Conservation (phyloP, 2,329 filamentous ascomycete genomes). For the Colletotrichum caudatum region DNA sequence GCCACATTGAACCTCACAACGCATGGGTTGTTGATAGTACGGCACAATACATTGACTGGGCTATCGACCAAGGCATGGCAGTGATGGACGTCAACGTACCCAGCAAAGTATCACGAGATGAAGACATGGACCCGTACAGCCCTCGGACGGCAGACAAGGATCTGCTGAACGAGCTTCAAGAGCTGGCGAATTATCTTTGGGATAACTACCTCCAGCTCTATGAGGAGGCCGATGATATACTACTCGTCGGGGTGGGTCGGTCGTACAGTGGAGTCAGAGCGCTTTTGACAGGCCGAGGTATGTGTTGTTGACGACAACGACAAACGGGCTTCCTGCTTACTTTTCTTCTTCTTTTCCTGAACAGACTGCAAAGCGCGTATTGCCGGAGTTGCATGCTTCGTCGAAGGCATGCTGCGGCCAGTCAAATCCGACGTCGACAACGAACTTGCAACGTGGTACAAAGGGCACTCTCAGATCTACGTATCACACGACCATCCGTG, state of each 20-base stretch:
- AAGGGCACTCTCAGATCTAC: constrained; percentile 82
- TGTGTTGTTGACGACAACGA: constrained; percentile 16
- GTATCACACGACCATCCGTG: constrained; percentile 80
- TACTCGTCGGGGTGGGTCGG: constrained; percentile 90
- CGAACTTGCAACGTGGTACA: constrained; percentile 85
- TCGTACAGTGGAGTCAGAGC: constrained; percentile 87
- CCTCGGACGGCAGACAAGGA: constrained; percentile 59
- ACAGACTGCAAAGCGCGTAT: constrained; percentile 75
- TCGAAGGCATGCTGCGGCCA: constrained; percentile 80
- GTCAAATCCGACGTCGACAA: constrained; percentile 83
- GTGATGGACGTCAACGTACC: constrained; percentile 95
- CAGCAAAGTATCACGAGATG: constrained; percentile 75
- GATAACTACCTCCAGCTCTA: constrained; percentile 94
- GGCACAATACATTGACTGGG: constrained; percentile 87
- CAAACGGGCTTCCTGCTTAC: constrained; percentile 4
- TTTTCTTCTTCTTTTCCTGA: not conserved
- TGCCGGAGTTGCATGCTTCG: constrained; percentile 82
- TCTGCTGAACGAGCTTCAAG: constrained; percentile 72
- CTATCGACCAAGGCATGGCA: constrained; percentile 78
- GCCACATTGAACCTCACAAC: constrained; percentile 83
- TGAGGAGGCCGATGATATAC: constrained; percentile 77
- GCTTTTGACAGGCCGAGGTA: constrained; percentile 82
- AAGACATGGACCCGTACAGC: constrained; percentile 64
- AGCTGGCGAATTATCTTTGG: constrained; percentile 90
- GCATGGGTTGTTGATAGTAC: constrained; percentile 88